Percentiles rank a stretch among this genome's conserved stretches.
Conservation (phyloP, 106 monocot genomes). For the Amphibolis antarctica region DNA sequence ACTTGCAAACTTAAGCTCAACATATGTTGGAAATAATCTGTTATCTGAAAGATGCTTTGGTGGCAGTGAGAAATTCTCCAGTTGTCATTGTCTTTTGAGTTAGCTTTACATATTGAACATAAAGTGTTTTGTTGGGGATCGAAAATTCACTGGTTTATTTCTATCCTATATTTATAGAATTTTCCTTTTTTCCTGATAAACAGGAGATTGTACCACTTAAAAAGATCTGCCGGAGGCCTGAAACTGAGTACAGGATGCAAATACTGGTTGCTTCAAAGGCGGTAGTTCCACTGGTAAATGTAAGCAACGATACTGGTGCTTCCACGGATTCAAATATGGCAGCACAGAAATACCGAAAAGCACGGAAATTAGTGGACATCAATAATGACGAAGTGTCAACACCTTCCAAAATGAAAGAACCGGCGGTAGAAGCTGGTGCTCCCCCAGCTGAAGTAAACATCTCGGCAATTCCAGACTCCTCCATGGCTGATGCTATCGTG, state of each 20-base stretch:
- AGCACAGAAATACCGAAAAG: neutral
- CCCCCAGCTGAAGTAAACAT: neutral
- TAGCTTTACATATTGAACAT: too few species aligned
- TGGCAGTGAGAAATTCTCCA: neutral
- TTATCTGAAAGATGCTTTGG: neutral
- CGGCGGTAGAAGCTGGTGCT: neutral
- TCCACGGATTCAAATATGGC: slow-evolving; percentile 1
- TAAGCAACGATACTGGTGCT: neutral
- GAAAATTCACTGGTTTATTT: neutral
- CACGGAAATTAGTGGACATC: neutral
- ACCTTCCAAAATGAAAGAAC: slow-evolving; percentile 3
- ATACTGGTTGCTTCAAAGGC: slow-evolving; percentile 16
- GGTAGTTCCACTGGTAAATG: neutral
- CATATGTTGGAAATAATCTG: neutral
- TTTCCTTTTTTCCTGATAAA: neutral
- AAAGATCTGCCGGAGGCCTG: slow-evolving; percentile 27
- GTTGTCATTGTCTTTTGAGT: neutral
- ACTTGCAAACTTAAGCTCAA: too few species aligned
- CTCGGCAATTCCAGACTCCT: neutral
- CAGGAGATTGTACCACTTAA: slow-evolving; percentile 32
- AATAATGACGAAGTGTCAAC: neutral
- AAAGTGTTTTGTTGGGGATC: too few species aligned
- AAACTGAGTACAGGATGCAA: slow-evolving; percentile 29
- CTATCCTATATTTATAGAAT: neutral
- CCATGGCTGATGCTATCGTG: neutral